Percentiles rank a stretch among this genome's conserved stretches.
These are phyloP conservation scores for Lactuca saligna DNA, from an alignment of 129 eudicot genomes.

Conservation along the genomic window DNA sequence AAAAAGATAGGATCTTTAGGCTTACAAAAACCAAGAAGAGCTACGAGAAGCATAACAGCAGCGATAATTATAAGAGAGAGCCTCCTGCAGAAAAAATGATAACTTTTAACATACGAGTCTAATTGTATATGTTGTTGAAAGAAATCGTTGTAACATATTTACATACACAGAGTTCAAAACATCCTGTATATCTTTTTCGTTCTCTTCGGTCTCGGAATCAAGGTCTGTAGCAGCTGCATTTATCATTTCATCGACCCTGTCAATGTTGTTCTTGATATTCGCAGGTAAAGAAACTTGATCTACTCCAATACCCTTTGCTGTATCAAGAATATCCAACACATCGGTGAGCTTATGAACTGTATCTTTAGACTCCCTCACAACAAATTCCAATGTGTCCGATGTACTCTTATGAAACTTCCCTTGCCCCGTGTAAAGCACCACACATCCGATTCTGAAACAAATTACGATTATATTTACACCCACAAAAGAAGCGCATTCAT, in stretches of 20 bases:
- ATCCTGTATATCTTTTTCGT: conserved; percentile 43
- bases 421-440: conserved; percentile 85
- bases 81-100: conserved; percentile 54
- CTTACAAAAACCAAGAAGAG: conserved; percentile 87
- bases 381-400: conserved; percentile 50
- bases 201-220: conserved; percentile 47
- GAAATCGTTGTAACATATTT: neutral
- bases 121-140: neutral
- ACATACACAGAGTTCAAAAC: conserved; percentile 69
- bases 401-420: conserved; percentile 68
- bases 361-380: conserved; percentile 58
- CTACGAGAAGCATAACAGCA: conserved; percentile 79
- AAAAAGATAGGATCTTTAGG: conserved; percentile 6
- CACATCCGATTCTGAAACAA: conserved; percentile 59
- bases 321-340: conserved; percentile 57
- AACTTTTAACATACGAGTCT: neutral
- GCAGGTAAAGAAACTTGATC: conserved; percentile 58
- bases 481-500: neutral
- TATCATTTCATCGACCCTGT: conserved; percentile 50
- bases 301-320: conserved; percentile 57
- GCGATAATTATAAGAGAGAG: conserved; percentile 59
- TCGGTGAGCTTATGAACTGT: conserved; percentile 61
- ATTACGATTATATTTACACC: neutral
- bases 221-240: conserved; percentile 58
- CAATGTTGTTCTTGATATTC: conserved; percentile 57